Conservation (phyloP, 2,329 filamentous ascomycete genomes). For the Curvularia hawaiiensis region DNA sequence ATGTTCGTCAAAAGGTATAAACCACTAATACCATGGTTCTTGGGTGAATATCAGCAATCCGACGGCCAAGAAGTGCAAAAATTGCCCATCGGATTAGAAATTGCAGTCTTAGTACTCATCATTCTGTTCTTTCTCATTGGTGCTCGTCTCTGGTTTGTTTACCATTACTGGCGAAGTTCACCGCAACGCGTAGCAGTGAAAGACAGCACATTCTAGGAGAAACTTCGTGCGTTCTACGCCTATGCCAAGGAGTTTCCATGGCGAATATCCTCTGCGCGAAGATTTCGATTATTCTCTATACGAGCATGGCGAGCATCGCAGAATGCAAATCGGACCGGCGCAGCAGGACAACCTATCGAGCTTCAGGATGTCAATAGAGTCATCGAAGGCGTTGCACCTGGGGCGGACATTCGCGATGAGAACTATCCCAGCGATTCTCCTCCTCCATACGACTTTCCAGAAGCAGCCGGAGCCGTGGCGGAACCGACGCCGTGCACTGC, state of each 20-base stretch:
- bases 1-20: not conserved
- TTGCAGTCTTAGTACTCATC: not conserved
- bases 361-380: not conserved
- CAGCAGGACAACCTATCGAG: not conserved
- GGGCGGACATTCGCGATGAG: not conserved
- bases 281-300: no score
- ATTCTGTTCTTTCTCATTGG: no score
- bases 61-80: not conserved
- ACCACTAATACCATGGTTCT: not conserved
- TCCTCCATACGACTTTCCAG: no score
- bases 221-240: not conserved
- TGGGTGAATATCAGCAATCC: not conserved
- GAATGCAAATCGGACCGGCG: no score
- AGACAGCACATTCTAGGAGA: not conserved
- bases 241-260: not conserved
- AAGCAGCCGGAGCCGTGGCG: not conserved
- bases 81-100: not conserved
- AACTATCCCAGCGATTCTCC: not conserved
- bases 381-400: not conserved
- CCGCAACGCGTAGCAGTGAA: not conserved
- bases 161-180: not conserved
- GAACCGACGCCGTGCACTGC: not conserved
- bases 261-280: no score
- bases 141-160: not conserved
- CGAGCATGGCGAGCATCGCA: not conserved